Conservation (phyloP, 2,329 filamentous ascomycete genomes). For the Fusarium staphyleae region DNA sequence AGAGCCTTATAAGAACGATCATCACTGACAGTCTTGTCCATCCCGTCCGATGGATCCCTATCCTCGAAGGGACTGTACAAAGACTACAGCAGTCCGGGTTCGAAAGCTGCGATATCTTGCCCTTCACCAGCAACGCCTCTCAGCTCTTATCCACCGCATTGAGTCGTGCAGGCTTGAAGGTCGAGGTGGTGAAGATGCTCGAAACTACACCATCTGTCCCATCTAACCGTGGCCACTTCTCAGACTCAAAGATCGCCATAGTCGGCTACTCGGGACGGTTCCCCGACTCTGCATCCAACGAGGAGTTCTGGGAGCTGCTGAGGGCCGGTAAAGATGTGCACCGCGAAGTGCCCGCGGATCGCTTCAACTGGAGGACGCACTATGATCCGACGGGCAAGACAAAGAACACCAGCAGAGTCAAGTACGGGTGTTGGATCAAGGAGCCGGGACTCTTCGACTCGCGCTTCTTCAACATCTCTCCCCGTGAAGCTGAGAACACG, state of each 20-base stretch:
- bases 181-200: slow-evolving; percentile 7
- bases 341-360: slow-evolving; percentile 66
- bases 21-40: slow-evolving; percentile 16
- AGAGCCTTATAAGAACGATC: slow-evolving; percentile 1
- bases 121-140: slow-evolving; percentile 23
- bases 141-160: slow-evolving; percentile 23
- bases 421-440: slow-evolving; percentile 74
- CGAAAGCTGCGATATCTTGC: slow-evolving; percentile 11
- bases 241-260: slow-evolving; percentile 73
- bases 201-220: neutral
- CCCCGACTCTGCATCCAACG: slow-evolving; percentile 53
- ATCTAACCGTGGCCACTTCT: slow-evolving; percentile 14
- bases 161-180: slow-evolving; percentile 2
- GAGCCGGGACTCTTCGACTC: slow-evolving; percentile 78
- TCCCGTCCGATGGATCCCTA: slow-evolving; percentile 19
- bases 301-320: slow-evolving; percentile 69
- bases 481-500: slow-evolving; percentile 75
- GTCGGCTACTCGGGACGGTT: slow-evolving; percentile 66
- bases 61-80: slow-evolving; percentile 1
- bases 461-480: slow-evolving; percentile 84
- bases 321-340: slow-evolving; percentile 72
- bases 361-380: slow-evolving; percentile 73
- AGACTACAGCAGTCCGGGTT: neutral
- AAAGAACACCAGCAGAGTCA: slow-evolving; percentile 73
- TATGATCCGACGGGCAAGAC: slow-evolving; percentile 71